Evolutionary conservation across 805 yeast species (phyloP), one percentile per base, ranked within the genome.

Genomic region (Yarrowia porcina): DNA sequence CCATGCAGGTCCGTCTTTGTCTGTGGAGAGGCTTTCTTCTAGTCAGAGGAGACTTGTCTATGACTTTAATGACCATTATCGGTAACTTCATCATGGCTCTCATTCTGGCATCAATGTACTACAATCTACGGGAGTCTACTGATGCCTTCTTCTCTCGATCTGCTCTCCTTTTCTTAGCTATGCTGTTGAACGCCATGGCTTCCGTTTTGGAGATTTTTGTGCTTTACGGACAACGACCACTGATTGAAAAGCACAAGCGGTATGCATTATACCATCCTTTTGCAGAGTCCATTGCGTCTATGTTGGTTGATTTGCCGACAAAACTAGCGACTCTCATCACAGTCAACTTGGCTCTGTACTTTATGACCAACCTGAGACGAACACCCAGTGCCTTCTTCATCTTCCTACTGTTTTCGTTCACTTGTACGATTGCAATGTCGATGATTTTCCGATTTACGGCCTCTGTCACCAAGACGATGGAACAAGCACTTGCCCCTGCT

Each of bases 281-380:
- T 62, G 86, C 89, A 6, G 86, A 86, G 68, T 87, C 89, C 0
- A 69, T 86, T 45, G 85, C 88, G 0, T 81, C 85, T 2, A 78
- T 85, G 64, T 65, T 84, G n/a, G 78, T 87, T 10, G 87, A 85
- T 68, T 66, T 84, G 33, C 88, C 88, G 5, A 70, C 78, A 52
- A 83, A 83, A 69, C 42, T 82, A 18, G 38, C 75, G 12, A 73
- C 78, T 17, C 73, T 80, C 28, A 65, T 82, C 38, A 71, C 74
- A 3, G 84, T 85, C 76, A 79, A 80, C 67, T 68, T 84, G 52
- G 70, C 78, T 13, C 74, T 76, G 64, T 85, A 84, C 72, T 85
- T 83, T 70, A 73, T 85, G 80, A 78, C 81, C 12, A 73, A 83
- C 68, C 77, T 85, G 61, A 75, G 82, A 68, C 75, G 85, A 66